Evolutionary conservation across 2,329 filamentous ascomycete species (phyloP).

Genomic region (Sporothrix inflata): DNA sequence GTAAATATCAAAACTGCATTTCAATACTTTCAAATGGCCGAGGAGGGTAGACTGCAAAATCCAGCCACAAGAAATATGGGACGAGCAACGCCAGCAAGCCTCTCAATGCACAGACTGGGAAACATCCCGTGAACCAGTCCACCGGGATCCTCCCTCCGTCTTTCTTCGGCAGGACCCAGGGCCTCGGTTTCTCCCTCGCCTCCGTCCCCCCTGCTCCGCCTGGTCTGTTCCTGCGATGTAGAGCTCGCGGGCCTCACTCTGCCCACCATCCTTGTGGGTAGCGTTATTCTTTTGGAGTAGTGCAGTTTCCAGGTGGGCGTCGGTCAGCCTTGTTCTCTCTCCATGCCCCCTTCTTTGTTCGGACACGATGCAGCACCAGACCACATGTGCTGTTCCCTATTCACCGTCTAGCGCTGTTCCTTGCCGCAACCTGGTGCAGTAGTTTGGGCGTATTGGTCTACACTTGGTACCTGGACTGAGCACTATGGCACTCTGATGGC

Average conservation of each 20-base stretch:
- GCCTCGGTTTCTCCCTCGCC: neutral
- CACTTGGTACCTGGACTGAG: neutral
- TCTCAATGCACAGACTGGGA: neutral
- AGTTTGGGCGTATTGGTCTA: neutral
- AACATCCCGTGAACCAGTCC: constrained; percentile 14
- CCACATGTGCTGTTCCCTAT: neutral
- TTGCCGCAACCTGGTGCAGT: neutral
- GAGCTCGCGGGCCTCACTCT: neutral
- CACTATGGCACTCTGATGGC: neutral
- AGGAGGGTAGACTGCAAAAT: neutral
- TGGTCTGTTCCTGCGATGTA: neutral
- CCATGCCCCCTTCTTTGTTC: neutral
- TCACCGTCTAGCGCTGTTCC: neutral
- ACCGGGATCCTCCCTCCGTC: constrained; percentile 18
- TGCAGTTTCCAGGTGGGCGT: neutral
- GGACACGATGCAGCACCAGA: neutral
- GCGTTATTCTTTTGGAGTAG: neutral
- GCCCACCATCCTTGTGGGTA: neutral
- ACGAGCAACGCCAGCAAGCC: neutral
- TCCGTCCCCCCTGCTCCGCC: neutral
- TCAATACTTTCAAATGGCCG: neutral
- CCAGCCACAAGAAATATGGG: neutral
- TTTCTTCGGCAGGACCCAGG: constrained; percentile 11
- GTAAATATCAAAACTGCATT: neutral
- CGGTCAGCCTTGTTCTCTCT: constrained; percentile 9